Conservation (phyloP, 2,329 filamentous ascomycete genomes). For the Fusarium mundagurra region DNA sequence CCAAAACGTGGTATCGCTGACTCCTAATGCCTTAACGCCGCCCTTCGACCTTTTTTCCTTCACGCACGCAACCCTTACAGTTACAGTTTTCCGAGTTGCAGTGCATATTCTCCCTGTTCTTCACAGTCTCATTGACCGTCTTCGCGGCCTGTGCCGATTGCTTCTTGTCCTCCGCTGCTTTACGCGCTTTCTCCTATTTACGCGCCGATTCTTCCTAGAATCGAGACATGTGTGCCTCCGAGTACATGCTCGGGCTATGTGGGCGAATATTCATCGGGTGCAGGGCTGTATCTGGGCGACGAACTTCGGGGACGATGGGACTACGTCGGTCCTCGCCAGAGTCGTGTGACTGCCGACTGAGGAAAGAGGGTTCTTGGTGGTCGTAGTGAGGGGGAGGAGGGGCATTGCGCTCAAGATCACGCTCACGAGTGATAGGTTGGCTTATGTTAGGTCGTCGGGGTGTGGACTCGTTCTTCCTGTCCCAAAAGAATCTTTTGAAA, state of each 20-base stretch:
- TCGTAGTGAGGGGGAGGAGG: constrained; percentile 27
- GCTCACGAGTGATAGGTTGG: constrained; percentile 43
- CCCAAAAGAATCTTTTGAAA: constrained; percentile 49
- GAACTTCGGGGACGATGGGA: constrained; percentile 65
- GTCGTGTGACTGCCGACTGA: constrained; percentile 3
- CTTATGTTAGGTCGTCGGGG: constrained; percentile 47
- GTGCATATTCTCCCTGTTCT: background rate
- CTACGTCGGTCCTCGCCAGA: constrained; percentile 53
- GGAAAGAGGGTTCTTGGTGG: constrained; percentile 6
- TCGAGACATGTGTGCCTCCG: constrained; percentile 60
- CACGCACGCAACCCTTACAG: background rate
- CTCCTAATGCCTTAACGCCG: constrained; percentile 29
- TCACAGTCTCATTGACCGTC: background rate
- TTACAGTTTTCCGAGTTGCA: background rate
- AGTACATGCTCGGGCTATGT: constrained; percentile 56
- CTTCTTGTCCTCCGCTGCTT: background rate
- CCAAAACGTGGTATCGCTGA: constrained; percentile 35
- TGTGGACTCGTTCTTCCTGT: constrained; percentile 44
- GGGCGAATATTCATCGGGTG: constrained; percentile 63
- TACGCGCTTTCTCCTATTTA: background rate
- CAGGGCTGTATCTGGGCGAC: constrained; percentile 66
- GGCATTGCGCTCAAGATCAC: constrained; percentile 51
- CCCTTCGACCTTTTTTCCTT: constrained; percentile 12
- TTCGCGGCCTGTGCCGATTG: background rate
- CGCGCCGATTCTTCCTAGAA: constrained; percentile 49